Percentiles rank a stretch among this genome's conserved stretches.
phyloP scores from a whole-genome alignment of 179 eudicot genomes.

The Spergularia azorica region DNA sequence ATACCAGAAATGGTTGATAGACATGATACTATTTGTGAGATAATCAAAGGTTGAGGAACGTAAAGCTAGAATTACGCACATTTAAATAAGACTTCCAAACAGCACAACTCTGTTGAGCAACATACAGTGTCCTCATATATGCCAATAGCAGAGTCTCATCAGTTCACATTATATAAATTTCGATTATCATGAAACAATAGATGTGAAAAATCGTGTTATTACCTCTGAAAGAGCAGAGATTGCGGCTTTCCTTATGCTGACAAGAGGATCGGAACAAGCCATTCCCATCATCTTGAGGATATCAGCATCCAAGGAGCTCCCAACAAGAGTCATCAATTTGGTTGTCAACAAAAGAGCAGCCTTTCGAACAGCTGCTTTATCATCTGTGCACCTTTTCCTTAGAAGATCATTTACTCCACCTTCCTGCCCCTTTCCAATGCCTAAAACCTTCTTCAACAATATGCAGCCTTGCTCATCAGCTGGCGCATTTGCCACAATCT shows the following conservation, averaged over 20 bases:
- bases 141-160: constrained; percentile 1
- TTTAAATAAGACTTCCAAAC: background rate
- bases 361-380: constrained; percentile 95
- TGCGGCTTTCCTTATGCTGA: constrained; percentile 93
- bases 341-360: constrained; percentile 78
- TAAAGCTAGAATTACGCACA: background rate
- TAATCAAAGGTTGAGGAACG: background rate
- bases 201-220: constrained; percentile 17
- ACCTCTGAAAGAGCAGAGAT: constrained; percentile 95
- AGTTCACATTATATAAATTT: background rate
- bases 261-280: constrained; percentile 92
- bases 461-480: constrained; percentile 33
- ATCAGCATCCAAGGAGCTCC: constrained; percentile 61
- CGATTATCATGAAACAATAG: background rate
- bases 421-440: constrained; percentile 39
- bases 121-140: background rate
- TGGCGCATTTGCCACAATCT: constrained; percentile 56
- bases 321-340: constrained; percentile 61
- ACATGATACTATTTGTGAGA: too few relatives aligned
- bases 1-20: background rate
- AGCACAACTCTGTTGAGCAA: background rate
- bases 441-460: constrained; percentile 56
- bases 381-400: constrained; percentile 77
- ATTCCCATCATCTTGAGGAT: constrained; percentile 80
- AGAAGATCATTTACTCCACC: constrained; percentile 54